phyloP scores from a whole-genome alignment of 768 basidiomycete genomes.

The Pleurotus tuber-regium region DNA sequence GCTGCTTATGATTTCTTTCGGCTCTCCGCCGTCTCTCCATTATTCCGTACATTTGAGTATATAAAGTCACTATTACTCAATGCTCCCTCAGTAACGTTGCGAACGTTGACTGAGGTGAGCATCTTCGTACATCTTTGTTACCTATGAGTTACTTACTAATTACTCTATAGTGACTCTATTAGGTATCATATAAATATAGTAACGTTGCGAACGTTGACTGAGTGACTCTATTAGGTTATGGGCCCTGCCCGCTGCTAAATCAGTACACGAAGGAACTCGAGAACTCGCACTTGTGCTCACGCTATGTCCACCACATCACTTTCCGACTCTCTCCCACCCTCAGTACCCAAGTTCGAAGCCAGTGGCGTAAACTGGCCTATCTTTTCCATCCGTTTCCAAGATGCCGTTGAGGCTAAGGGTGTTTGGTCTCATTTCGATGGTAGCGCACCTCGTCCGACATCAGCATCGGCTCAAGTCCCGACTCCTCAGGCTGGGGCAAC shows the following conservation, averaged over 20 bases:
- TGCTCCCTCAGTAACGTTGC: too few relatives aligned
- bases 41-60: too few relatives aligned
- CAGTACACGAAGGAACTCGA: background rate
- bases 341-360: slow-evolving; percentile 29
- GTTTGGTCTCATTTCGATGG: slow-evolving; percentile 28
- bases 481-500: background rate
- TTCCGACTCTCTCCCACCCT: slow-evolving; percentile 20
- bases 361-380: slow-evolving; percentile 30
- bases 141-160: too few relatives aligned
- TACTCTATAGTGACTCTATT: too few relatives aligned
- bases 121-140: too few relatives aligned
- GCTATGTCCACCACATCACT: slow-evolving; percentile 17
- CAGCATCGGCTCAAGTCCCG: background rate
- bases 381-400: slow-evolving; percentile 23
- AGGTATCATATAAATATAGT: too few relatives aligned
- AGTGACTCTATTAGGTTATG: too few relatives aligned
- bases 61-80: too few relatives aligned
- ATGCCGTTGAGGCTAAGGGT: slow-evolving; percentile 26
- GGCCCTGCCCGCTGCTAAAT: slow-evolving; percentile 13
- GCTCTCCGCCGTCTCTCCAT: too few relatives aligned
- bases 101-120: too few relatives aligned
- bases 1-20: too few relatives aligned
- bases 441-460: slow-evolving; percentile 11
- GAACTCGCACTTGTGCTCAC: background rate
- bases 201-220: too few relatives aligned